phyloP scores from a whole-genome alignment of 176 grass and related monocot genomes.

The Oryza meridionalis region DNA sequence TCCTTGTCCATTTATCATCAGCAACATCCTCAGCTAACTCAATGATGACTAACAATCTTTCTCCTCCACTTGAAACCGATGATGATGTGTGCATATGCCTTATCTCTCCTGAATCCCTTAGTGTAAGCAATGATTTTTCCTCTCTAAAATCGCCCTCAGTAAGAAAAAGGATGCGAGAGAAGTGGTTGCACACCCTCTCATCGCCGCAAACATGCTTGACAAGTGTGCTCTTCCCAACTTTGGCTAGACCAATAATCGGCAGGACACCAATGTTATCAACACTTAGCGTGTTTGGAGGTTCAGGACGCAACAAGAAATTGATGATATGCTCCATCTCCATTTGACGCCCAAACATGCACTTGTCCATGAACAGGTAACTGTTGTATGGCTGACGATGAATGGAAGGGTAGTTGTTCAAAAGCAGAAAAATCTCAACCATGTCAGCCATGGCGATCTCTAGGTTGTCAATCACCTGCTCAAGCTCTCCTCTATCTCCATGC shows the following conservation, averaged over 20 bases:
- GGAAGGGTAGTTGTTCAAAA: constrained; percentile 5
- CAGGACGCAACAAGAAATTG: not conserved
- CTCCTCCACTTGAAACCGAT: not conserved
- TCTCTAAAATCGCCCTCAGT: not conserved
- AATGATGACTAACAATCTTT: constrained; percentile 27
- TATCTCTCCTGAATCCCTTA: not conserved
- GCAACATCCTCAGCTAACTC: not conserved
- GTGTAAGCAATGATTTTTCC: not conserved
- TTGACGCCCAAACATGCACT: constrained; percentile 30
- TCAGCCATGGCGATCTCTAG: not conserved
- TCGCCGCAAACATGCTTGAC: constrained; percentile 18
- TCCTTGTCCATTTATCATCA: not conserved
- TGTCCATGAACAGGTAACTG: not conserved
- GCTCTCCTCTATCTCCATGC: not conserved
- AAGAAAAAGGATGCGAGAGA: not conserved
- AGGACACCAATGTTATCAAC: not conserved
- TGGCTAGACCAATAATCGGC: constrained; percentile 26
- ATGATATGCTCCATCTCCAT: constrained; percentile 7
- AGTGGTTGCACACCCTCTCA: not conserved
- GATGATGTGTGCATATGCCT: no score
- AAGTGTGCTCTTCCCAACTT: constrained; percentile 35
- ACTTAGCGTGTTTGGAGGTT: not conserved
- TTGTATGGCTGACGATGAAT: constrained; percentile 13
- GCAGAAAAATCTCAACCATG: constrained; percentile 9
- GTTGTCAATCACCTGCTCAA: constrained; percentile 8